These are phyloP conservation scores for Penicillium ochrochloron DNA, from an alignment of 495 filamentous ascomycete species.

Conservation along the genomic window DNA sequence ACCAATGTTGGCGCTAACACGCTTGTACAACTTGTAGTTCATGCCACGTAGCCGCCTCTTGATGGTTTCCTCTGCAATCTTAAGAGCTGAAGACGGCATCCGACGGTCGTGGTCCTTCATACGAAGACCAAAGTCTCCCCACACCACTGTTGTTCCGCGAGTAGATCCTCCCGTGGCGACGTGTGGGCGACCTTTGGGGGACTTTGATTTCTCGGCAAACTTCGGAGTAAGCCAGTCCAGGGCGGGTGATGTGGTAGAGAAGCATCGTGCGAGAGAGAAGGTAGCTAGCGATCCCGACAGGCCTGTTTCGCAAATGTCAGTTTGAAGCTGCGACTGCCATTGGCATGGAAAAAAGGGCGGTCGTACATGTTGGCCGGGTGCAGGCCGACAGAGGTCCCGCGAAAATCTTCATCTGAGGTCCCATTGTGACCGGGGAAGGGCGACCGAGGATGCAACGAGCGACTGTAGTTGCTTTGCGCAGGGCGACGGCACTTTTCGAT, in stretches of 20 bases:
- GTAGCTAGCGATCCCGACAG: constrained; percentile 37
- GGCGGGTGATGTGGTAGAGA: constrained; percentile 70
- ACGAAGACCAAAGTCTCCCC: constrained; percentile 95
- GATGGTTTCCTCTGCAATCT: constrained; percentile 90
- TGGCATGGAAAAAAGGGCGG: constrained; percentile 2
- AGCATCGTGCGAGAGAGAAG: constrained; percentile 58
- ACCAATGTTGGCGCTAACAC: constrained; percentile 87
- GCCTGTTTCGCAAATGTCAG: constrained; percentile 37
- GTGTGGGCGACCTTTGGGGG: constrained; percentile 86
- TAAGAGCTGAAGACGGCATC: constrained; percentile 83
- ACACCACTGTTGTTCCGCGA: constrained; percentile 91
- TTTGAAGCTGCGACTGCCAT: constrained; percentile 12
- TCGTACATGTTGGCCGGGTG: constrained; percentile 44
- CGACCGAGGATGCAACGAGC: constrained; percentile 20
- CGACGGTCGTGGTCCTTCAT: constrained; percentile 93
- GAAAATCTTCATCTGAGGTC: constrained; percentile 44
- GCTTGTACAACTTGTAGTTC: constrained; percentile 89
- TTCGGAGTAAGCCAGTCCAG: constrained; percentile 82
- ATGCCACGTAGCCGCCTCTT: constrained; percentile 85
- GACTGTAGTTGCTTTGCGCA: constrained; percentile 24
- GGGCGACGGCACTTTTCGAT: constrained; percentile 38
- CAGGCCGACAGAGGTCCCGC: constrained; percentile 43
- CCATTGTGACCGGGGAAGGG: constrained; percentile 37
- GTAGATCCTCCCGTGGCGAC: constrained; percentile 88
- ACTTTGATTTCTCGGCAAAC: constrained; percentile 74